Percentiles rank a stretch among this genome's conserved stretches.
Conservation (phyloP, 805 yeast genomes). For the Teunomyces cretensis region DNA sequence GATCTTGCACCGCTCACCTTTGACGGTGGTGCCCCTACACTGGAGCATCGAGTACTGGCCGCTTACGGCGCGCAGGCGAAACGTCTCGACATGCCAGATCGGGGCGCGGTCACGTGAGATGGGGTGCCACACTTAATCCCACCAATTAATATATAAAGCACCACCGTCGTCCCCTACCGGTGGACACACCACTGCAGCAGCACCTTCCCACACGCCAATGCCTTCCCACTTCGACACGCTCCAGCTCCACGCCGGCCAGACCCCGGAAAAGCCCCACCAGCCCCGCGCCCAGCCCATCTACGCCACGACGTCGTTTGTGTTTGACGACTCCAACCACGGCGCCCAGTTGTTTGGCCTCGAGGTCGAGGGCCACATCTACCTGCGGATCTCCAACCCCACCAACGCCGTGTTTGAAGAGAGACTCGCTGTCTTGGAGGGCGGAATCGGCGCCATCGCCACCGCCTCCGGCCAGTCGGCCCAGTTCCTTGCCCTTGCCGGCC, state of each 20-base stretch:
- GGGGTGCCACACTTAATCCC: background rate
- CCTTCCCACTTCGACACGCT: constrained; percentile 82
- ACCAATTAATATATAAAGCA: background rate
- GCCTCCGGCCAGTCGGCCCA: constrained; percentile 98
- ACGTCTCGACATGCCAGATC: background rate
- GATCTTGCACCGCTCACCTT: constrained; percentile 41
- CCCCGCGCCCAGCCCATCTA: constrained; percentile 93
- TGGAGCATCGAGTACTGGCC: too few species aligned
- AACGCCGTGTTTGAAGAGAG: constrained; percentile 87
- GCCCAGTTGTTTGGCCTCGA: constrained; percentile 85
- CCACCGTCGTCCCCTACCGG: too few species aligned
- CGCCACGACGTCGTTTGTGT: constrained; percentile 87
- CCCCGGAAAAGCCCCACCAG: constrained; percentile 59
- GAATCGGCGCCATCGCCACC: constrained; percentile 85
- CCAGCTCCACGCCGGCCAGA: constrained; percentile 95
- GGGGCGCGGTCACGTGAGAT: background rate
- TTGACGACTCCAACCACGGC: constrained; percentile 86
- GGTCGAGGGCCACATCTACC: constrained; percentile 82
- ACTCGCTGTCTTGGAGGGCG: constrained; percentile 90
- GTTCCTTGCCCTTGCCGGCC: constrained; percentile 74
- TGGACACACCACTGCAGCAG: too few species aligned
- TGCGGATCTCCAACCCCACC: constrained; percentile 92
- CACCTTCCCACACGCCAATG: too few species aligned
- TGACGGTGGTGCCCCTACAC: constrained; percentile 43
- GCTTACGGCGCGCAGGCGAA: too few species aligned